Evolutionary conservation across 495 filamentous ascomycete species (phyloP).

Genomic region (Talaromyces liani): DNA sequence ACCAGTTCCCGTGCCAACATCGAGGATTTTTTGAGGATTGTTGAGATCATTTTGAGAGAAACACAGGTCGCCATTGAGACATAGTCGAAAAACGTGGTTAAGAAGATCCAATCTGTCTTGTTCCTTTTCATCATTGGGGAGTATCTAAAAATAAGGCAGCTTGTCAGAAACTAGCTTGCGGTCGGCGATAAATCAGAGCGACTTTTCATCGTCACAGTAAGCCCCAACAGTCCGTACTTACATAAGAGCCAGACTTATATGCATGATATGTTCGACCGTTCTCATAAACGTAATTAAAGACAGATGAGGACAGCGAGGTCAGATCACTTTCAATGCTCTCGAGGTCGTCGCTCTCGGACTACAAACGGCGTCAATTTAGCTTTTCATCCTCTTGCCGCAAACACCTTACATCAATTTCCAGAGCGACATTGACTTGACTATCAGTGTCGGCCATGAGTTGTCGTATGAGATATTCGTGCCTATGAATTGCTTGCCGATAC

Average conservation of each 20-base stretch:
- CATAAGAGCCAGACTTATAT: constrained; percentile 9
- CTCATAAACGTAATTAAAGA: constrained; percentile 20
- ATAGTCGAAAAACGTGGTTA: constrained; percentile 13
- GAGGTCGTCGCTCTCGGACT: constrained; percentile 2
- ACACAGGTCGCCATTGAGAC: not conserved
- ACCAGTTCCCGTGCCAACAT: constrained; percentile 60
- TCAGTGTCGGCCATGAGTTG: not conserved
- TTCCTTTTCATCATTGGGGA: constrained; percentile 22
- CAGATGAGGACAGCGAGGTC: constrained; percentile 17
- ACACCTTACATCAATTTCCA: constrained; percentile 1
- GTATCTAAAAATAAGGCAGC: constrained; percentile 4
- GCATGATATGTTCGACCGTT: constrained; percentile 24
- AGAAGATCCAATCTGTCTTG: constrained; percentile 18
- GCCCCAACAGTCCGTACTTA: not conserved
- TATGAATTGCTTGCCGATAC: not conserved
- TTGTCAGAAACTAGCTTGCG: not conserved
- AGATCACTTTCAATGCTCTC: constrained; percentile 12
- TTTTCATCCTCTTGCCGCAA: not conserved
- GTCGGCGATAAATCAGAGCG: not conserved
- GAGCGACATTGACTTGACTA: not conserved
- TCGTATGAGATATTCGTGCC: not conserved
- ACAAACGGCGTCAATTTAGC: not conserved
- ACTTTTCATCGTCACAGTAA: not conserved
- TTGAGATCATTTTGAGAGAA: constrained; percentile 12
- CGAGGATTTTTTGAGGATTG: constrained; percentile 46